Evolutionary conservation across 257 asterid species (phyloP), one percentile per base, ranked within the genome.

Genomic region (Nicotiana tabacum): DNA sequence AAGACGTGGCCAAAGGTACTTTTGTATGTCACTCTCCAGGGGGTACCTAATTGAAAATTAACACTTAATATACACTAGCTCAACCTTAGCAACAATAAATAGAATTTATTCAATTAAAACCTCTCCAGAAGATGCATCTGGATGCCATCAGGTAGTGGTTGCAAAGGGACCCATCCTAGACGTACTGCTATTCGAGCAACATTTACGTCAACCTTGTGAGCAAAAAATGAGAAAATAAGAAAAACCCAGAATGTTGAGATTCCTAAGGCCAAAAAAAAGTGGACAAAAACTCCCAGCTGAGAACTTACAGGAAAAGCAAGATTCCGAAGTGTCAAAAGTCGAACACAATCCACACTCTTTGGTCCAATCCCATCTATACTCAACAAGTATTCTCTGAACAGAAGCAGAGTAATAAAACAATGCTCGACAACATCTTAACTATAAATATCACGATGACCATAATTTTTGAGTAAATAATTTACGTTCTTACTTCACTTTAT

Each of bases 281-380:
- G 62, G 51, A 55, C 57, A 37, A 6, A 60, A 70, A 30, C 79
- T 60, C 74, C 78, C 62, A 35, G 78, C 76, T 4, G 69, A 69
- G 67, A 78, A 74, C 87, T 84, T 91, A 95, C 97, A 0, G 96
- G 96, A 65, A 93, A 94, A 48, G 98, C 91, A 30, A 65, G 88
- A 43, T 88, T 90, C 39, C 85, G 88, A 81, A 92, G 96, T 2
- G 88, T 46, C 90, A 94, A 88, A 74, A 94, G 96, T 83, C 92
- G 81, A 82, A 94, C 83, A 16, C 98, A 94, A 85, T 92, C 97
- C 1, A 84, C 88, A 66, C 98, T 94, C 89, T 94, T 94, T 84
- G 91, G 74, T 6, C 93, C 95, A 46, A 94, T 80, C 15, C 98
- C 95, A 0, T 17, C 1, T n/a, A 91, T 65, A 83, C 95, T 90